phyloP scores from a whole-genome alignment of 129 eudicot species.

The Oenanthe sinensis region DNA sequence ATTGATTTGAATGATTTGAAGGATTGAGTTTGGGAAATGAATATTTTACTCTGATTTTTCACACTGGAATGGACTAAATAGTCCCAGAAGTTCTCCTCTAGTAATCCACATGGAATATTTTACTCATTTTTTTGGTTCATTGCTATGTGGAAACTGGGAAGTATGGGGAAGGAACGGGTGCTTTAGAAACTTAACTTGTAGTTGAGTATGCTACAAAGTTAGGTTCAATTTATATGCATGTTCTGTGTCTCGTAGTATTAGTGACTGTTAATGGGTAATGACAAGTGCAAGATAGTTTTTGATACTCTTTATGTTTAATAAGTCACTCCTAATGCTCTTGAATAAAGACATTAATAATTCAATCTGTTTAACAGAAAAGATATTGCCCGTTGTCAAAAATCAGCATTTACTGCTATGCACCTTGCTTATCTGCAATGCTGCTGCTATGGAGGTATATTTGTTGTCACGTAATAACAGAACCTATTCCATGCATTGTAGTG shows the following conservation, averaged over 20 bases:
- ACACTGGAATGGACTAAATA: background rate
- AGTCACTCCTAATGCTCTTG: background rate
- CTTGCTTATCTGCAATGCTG: slow-evolving; percentile 89
- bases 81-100: background rate
- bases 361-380: slow-evolving; percentile 54
- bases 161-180: background rate
- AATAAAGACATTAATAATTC: background rate
- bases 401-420: slow-evolving; percentile 93
- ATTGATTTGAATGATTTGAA: too few relatives aligned
- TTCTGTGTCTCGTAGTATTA: background rate
- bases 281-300: background rate
- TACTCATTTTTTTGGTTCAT: background rate
- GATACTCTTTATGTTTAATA: background rate
- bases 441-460: slow-evolving; percentile 83
- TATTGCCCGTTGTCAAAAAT: slow-evolving; percentile 74
- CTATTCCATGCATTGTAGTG: background rate
- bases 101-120: too few relatives aligned
- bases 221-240: background rate
- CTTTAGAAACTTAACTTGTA: background rate
- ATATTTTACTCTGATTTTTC: background rate
- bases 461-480: background rate
- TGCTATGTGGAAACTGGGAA: background rate
- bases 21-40: background rate
- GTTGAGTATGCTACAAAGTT: background rate
- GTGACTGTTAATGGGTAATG: background rate